Evolutionary conservation across 2,329 filamentous ascomycete genomes (phyloP), one percentile per base, ranked within the genome.

Genomic region (Clonostachys sp.): DNA sequence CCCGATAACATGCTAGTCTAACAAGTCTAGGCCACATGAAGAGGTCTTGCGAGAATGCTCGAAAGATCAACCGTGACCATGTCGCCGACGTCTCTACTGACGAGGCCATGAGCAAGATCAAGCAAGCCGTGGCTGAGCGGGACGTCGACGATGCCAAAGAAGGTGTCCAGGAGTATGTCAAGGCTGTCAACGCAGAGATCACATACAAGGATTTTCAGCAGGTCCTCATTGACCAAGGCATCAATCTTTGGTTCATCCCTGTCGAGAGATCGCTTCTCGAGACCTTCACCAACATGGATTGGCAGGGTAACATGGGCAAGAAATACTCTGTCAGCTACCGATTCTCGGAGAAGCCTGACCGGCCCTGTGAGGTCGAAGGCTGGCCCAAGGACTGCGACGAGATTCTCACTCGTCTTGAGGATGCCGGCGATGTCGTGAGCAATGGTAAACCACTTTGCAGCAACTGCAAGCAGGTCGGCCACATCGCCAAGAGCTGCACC

Each of bases 251-350:
- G 65, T 66, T 89, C 46, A 84, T 89, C 53, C 81, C 80, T 6
- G 63, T 79, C 6, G 78, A 87, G 68, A 77, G 79, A 53, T 66
- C 77, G 34, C 61, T 73, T 6, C 62, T 86, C 1, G 59, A 66
- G 2, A 80, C 81, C 6, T 76, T 83, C 54, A 87, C 82, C 50
- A 84, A 86, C 64, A 86, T 89, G 80, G 84, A 89, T 53, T 68
- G 88, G 2, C 84, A 89, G 57, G 86, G 86, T 6, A 80, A 86
- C 51, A 68, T 85, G 17, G 76, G 77, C 48, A 83, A 82, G 63
- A 83, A 82, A 59, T 88, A 77, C 55, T 77, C 76, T 1, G 71
- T 89, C 44, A 79, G 78, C 0, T 82, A 84, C 58, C 80, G 85
- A 44, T 81, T 83, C 54, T 73, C 72, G 2, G 64, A 74, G 34